Percentiles rank a stretch among this genome's conserved stretches.
Evolutionary conservation across 1,284 basidiomycete genomes (phyloP).

Genomic region (Bjerkandera adusta): DNA sequence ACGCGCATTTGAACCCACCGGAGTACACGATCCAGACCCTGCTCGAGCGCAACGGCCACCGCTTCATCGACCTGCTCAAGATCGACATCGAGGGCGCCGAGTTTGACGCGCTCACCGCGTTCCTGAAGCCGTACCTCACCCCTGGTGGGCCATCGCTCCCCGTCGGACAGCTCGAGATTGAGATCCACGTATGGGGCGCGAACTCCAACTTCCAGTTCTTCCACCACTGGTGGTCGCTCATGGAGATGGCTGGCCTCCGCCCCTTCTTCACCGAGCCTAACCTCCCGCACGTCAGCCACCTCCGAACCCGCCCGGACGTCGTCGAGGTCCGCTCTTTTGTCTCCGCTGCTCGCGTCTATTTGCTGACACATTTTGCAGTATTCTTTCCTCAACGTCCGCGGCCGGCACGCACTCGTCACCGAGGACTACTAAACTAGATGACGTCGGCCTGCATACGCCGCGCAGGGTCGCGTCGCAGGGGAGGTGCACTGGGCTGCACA

Average conservation of each 20-base stretch:
- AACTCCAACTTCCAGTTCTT: conserved; percentile 31
- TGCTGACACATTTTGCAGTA: conserved; percentile 5
- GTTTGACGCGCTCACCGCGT: conserved; percentile 37
- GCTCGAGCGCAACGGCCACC: conserved; percentile 44
- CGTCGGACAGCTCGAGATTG: conserved; percentile 37
- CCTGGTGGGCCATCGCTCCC: conserved; percentile 21
- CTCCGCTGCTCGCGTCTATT: neutral
- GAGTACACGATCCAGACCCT: conserved; percentile 43
- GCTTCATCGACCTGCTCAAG: conserved; percentile 43
- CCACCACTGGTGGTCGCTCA: conserved; percentile 24
- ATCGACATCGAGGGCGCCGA: conserved; percentile 48
- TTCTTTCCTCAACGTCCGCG: conserved; percentile 7
- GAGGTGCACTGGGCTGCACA: no score
- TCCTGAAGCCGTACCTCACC: conserved; percentile 29
- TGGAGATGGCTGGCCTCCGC: conserved; percentile 20
- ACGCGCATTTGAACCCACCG: conserved; percentile 32
- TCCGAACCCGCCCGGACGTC: conserved; percentile 29
- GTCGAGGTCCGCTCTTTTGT: conserved; percentile 29
- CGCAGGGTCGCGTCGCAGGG: no score
- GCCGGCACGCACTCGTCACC: conserved; percentile 7
- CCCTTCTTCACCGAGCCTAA: conserved; percentile 30
- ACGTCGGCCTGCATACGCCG: no score
- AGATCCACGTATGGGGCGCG: conserved; percentile 31
- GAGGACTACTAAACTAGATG: conserved; percentile 4
- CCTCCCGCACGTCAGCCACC: conserved; percentile 33